Base-by-base conservation (phyloP, 169 alveolate genomes). In the Eimeria necatrix region DNA sequence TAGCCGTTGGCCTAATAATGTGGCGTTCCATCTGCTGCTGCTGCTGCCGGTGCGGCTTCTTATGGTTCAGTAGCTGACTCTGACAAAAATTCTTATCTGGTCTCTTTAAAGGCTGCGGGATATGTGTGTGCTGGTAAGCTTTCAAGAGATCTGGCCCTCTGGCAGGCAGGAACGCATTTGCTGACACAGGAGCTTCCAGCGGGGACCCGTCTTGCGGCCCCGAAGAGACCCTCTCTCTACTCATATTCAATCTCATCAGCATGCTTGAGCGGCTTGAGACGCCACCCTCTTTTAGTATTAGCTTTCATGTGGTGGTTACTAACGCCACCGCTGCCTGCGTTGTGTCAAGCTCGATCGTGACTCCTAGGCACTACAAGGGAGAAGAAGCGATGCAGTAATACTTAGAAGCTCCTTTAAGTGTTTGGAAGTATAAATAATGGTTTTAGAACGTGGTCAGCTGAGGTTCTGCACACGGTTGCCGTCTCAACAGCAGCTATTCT, bases 71-170 rank as follows among this genome's bases (percentile, higher is more conserved):
- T 49, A 70, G 8, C 49, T 70, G 80, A 70, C 80, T 70, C 4
- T 24, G 49, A 6, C n/a, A 12, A 12, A 49, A 41, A 49, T 18
- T 24, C 16, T n/a, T 41, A 3, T 41, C 16, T 10, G 80, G 46
- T 10, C 22, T 41, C 18, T 70, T 70, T 10, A 6, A 49, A 8
- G 9, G 80, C 80, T 70, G 80, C 80, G 49, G 22, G 9, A 24
- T 14, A 3, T n/a, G 80, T 22, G 80, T n/a, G 80, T 70, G 22
- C 49, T n/a, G 80, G 80, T 70, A 70, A 70, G 49, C 80, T 24
- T 49, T n/a, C 49, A 16, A 70, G 46, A 0, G 1, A 24, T 70
- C 51, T 70, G 80, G 10, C 51, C 16, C 46, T 70, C 80, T 70
- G 9, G n/a, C 8, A 41, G 8, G 20, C 80, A 24, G 3, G 32